A percentile compares a stretch with the other conserved stretches of the same genome.
phyloP scores from a whole-genome alignment of 768 basidiomycete species.

The Phaeotremella skinneri region DNA sequence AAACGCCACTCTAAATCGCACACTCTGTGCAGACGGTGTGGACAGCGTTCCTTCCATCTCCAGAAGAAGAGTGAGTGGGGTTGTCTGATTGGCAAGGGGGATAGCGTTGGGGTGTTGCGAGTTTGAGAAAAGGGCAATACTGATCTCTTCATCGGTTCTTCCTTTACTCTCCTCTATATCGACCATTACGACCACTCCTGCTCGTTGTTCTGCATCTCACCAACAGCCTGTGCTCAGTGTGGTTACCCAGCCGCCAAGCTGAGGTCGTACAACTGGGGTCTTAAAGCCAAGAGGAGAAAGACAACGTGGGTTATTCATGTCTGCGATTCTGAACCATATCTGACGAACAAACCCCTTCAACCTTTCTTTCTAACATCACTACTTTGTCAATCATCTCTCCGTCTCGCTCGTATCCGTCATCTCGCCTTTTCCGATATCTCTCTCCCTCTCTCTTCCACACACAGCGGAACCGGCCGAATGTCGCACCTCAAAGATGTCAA shows the following conservation, averaged over 20 bases:
- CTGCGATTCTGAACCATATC: background rate
- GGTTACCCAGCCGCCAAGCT: slow-evolving; percentile 95
- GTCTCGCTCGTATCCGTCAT: background rate
- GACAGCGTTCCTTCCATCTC: slow-evolving; percentile 91
- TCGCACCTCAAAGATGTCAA: slow-evolving; percentile 85
- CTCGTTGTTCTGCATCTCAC: background rate
- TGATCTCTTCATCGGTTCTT: too few species aligned
- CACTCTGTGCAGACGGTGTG: slow-evolving; percentile 96
- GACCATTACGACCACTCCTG: background rate
- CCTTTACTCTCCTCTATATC: background rate
- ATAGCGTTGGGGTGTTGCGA: background rate
- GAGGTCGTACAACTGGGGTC: slow-evolving; percentile 95
- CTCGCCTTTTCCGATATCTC: background rate
- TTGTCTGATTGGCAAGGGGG: background rate
- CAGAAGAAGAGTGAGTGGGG: slow-evolving; percentile 86
- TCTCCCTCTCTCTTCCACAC: background rate
- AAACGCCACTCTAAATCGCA: slow-evolving; percentile 96
- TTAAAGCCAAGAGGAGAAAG: slow-evolving; percentile 99
- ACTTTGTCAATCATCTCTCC: background rate
- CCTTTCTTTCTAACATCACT: background rate
- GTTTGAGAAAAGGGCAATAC: background rate
- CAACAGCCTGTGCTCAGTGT: slow-evolving; percentile 84
- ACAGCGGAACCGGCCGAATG: slow-evolving; percentile 86
- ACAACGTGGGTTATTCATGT: slow-evolving; percentile 61
- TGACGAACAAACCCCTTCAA: background rate